Percentiles rank a stretch among this genome's conserved stretches.
phyloP scores from a whole-genome alignment of 148 eudicot genomes.

The Diospyros lotus region DNA sequence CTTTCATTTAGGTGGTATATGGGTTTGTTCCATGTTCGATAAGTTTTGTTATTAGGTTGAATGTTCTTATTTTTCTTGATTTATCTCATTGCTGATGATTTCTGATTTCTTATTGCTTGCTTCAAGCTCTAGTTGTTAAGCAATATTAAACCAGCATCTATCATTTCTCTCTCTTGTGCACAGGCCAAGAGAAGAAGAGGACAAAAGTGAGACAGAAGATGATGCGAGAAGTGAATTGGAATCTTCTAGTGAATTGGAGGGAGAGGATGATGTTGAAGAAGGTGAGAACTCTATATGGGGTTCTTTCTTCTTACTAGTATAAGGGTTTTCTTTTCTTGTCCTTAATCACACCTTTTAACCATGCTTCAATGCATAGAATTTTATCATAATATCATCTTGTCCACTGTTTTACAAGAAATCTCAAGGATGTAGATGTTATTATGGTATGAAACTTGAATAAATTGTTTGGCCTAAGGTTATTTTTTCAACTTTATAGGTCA shows the following conservation, averaged over 20 bases:
- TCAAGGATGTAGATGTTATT: too few species aligned
- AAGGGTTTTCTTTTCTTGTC: not conserved
- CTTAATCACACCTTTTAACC: not conserved
- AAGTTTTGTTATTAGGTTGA: not conserved
- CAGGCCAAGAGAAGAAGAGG: slow-evolving; percentile 43
- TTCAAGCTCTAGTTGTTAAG: not conserved
- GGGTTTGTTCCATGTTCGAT: too few species aligned
- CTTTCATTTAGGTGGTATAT: too few species aligned
- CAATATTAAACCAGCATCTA: slow-evolving; percentile 2
- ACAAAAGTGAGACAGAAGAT: slow-evolving; percentile 41
- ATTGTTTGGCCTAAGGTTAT: too few species aligned
- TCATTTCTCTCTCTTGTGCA: slow-evolving; percentile 1
- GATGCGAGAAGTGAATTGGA: slow-evolving; percentile 28
- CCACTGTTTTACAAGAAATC: not conserved
- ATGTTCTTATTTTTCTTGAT: not conserved
- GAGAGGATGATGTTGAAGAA: slow-evolving; percentile 27
- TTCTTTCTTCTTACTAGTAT: not conserved
- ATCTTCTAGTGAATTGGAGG: slow-evolving; percentile 25
- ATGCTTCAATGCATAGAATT: too few species aligned
- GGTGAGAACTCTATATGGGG: slow-evolving; percentile 14
- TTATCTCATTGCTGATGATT: slow-evolving; percentile 3
- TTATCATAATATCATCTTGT: not conserved
- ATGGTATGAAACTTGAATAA: too few species aligned
- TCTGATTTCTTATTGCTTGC: not conserved
- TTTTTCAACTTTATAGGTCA: too few species aligned